Evolutionary conservation across 108 stramenopile species (phyloP), one percentile per base, ranked within the genome.

Genomic region (Nitzschia putrida): DNA sequence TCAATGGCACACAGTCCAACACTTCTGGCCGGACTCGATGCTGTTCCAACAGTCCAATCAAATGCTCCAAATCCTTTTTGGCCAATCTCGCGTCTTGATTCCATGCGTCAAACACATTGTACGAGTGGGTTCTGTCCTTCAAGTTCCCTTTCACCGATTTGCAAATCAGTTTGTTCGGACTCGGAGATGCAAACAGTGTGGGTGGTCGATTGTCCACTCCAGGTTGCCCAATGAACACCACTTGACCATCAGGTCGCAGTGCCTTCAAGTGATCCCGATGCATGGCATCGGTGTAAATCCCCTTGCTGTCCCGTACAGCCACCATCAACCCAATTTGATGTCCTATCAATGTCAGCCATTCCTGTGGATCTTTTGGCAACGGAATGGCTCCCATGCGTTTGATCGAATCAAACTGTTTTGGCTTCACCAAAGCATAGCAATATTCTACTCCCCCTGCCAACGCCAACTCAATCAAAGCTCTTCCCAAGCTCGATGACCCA

Each of bases 391-490:
- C 86, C 34, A 80, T 53, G 8, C 74, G 47, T 7, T 64, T 38
- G 26, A 87, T 67, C 26, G 68, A 52, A 6, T 75, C 37, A 58
- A 72, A 83, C 50, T 89, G 81, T 8, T 73, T 69, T 6, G 77
- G 68, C 24, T 74, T 68, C 9, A 53, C 71, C 25, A 87, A 73
- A 40, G 80, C 82, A 63, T 83, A 88, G 29, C 81, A 81, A 25
- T 73, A 60, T n/a, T 71, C 66, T 22, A 84, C 88, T 25, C 87
- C 88, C 41, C 75, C 87, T 56, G 77, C 77, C n/a, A 53, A 55
- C 14, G 84, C 81, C 12, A 90, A 66, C 53, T 81, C 77, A 39
- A 87, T 82, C 20, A 85, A 14, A 34, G 91, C 91, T 49, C 79
- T 80, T 21, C 89, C 84, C 26, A 87, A 45, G n/a, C 73, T 53